Evolutionary conservation across 1,139 yeast species (phyloP).

Genomic region (Pichia sp.): DNA sequence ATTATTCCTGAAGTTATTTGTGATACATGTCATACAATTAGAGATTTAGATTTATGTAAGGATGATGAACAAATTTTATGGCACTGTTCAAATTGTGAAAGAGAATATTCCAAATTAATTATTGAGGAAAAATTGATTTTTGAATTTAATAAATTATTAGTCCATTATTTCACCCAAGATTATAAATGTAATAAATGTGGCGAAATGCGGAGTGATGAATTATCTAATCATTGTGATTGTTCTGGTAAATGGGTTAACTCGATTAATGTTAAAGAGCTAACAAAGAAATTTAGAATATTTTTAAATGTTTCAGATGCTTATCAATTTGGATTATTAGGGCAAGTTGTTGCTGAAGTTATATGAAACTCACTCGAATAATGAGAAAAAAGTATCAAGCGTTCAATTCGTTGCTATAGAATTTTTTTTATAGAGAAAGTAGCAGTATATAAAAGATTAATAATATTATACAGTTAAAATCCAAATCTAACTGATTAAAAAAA

Average conservation of each 20-base stretch:
- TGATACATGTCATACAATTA: constrained; percentile 65
- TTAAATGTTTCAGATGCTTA: constrained; percentile 54
- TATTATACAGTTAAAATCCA: not conserved
- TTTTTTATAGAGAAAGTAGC: no score
- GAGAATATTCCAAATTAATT: constrained; percentile 56
- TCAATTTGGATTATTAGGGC: constrained; percentile 54
- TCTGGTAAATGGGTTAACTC: constrained; percentile 82
- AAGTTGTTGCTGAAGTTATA: constrained; percentile 26
- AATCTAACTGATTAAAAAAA: no score
- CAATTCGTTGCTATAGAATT: no score
- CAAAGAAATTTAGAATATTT: constrained; percentile 43
- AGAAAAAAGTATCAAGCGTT: no score
- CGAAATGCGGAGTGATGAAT: constrained; percentile 56
- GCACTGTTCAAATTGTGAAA: constrained; percentile 65
- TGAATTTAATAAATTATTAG: constrained; percentile 48
- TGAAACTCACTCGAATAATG: not conserved
- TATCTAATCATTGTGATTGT: constrained; percentile 75
- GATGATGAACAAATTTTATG: constrained; percentile 49
- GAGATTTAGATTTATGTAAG: constrained; percentile 79
- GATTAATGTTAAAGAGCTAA: constrained; percentile 40
- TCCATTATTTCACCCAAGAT: constrained; percentile 74
- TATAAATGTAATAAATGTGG: constrained; percentile 73
- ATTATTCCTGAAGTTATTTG: constrained; percentile 66
- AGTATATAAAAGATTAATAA: no score
- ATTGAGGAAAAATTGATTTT: constrained; percentile 75